Evolutionary conservation across 2,329 filamentous ascomycete species (phyloP).

Genomic region (Venturia effusa): DNA sequence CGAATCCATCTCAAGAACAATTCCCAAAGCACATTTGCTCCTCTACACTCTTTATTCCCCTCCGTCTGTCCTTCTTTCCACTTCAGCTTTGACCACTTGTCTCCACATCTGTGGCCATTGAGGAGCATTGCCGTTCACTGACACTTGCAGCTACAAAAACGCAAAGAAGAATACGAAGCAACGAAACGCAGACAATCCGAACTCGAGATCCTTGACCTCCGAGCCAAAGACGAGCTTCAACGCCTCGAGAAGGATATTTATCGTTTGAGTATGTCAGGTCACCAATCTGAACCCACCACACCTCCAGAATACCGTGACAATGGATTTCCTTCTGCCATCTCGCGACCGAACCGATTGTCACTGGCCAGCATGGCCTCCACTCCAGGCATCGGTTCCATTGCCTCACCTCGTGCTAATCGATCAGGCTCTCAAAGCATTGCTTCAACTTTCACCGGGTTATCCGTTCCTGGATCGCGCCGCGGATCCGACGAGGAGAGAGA

Average conservation of each 20-base stretch:
- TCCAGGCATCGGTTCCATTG: slow-evolving; percentile 45
- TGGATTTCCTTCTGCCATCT: slow-evolving; percentile 61
- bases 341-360: slow-evolving; percentile 78
- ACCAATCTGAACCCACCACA: slow-evolving; percentile 90
- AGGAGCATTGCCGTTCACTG: not conserved
- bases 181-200: slow-evolving; percentile 84
- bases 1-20: not conserved
- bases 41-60: not conserved
- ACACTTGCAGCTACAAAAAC: slow-evolving; percentile 68
- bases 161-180: slow-evolving; percentile 89
- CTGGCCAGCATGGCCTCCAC: slow-evolving; percentile 78
- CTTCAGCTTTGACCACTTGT: not conserved
- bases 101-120: not conserved
- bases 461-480: slow-evolving; percentile 73
- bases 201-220: slow-evolving; percentile 60
- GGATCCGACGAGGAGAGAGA: slow-evolving; percentile 84
- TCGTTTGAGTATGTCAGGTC: slow-evolving; percentile 39
- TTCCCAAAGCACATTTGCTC: not conserved
- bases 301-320: slow-evolving; percentile 85
- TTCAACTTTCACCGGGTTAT: slow-evolving; percentile 60
- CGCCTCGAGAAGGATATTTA: slow-evolving; percentile 62
- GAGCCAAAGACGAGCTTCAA: slow-evolving; percentile 72
- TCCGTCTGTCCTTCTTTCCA: not conserved
- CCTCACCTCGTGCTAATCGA: slow-evolving; percentile 58
- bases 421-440: slow-evolving; percentile 74